Conservation (phyloP, 2,329 filamentous ascomycete species). For the Hirsutella thompsonii region DNA sequence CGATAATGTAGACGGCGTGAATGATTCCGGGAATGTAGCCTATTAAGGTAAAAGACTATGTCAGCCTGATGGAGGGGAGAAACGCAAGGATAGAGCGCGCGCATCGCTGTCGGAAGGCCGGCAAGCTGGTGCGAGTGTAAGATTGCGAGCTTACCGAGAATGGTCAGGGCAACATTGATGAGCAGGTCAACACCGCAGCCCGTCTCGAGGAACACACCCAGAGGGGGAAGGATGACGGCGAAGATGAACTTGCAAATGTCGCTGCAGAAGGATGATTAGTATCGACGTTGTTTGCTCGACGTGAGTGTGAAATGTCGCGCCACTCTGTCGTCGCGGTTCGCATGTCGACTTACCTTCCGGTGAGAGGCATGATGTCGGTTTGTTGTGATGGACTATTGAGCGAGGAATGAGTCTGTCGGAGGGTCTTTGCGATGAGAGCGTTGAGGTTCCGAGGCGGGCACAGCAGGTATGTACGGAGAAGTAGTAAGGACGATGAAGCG, state of each 20-base stretch:
- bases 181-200: constrained; percentile 77
- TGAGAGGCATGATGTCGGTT: constrained; percentile 41
- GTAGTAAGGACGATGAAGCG: background rate
- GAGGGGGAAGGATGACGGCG: constrained; percentile 77
- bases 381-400: no score
- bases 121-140: background rate
- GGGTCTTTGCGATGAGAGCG: no score
- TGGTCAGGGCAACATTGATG: constrained; percentile 86
- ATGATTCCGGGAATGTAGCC: constrained; percentile 70
- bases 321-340: no score
- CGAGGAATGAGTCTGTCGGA: no score
- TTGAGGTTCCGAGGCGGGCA: no score
- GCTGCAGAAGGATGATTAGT: constrained; percentile 13
- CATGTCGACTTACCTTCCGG: constrained; percentile 33
- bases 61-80: no score
- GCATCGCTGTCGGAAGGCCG: background rate
- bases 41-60: no score
- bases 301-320: no score
- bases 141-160: constrained; percentile 42
- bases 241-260: constrained; percentile 62
- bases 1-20: constrained; percentile 84
- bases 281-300: no score
- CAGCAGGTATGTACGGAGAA: no score
- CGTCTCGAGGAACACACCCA: constrained; percentile 90
- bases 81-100: background rate